Evolutionary conservation across 1,284 basidiomycete genomes (phyloP).

Genomic region (Ganoderma resinaceum): DNA sequence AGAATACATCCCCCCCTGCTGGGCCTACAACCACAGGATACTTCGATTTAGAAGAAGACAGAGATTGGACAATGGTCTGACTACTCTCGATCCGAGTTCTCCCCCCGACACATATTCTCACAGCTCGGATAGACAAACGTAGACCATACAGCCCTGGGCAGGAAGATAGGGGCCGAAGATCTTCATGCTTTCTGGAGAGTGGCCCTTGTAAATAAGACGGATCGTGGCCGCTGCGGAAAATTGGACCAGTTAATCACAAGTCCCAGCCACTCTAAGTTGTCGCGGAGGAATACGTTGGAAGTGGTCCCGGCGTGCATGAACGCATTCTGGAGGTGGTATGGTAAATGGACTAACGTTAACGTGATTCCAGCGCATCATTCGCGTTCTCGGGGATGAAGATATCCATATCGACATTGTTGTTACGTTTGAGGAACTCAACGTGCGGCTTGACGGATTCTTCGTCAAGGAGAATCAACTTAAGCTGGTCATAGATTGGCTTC

Average conservation of each 20-base stretch:
- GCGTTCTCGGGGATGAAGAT: slow-evolving; percentile 91
- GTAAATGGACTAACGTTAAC: slow-evolving; percentile 95
- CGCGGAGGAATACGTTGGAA: slow-evolving; percentile 90
- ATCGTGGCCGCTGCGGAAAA: slow-evolving; percentile 95
- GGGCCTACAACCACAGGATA: too few species aligned
- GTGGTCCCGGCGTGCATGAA: slow-evolving; percentile 97
- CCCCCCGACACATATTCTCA: too few species aligned
- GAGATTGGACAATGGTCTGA: too few species aligned
- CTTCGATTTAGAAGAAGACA: too few species aligned
- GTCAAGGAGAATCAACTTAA: slow-evolving; percentile 85
- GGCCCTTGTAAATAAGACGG: slow-evolving; percentile 96
- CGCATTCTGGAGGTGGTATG: slow-evolving; percentile 97
- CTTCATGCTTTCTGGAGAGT: slow-evolving; percentile 90
- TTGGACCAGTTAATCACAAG: slow-evolving; percentile 97
- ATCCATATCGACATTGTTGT: slow-evolving; percentile 93
- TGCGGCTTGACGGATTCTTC: slow-evolving; percentile 91
- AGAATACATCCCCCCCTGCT: too few species aligned
- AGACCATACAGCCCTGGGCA: too few species aligned
- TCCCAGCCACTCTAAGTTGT: slow-evolving; percentile 95
- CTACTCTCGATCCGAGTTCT: too few species aligned
- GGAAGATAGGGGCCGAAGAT: slow-evolving; percentile 96
- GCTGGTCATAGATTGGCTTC: slow-evolving; percentile 69
- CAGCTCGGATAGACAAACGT: too few species aligned
- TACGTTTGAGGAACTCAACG: slow-evolving; percentile 92
- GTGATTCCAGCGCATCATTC: slow-evolving; percentile 93